Evolutionary conservation across 2,329 filamentous ascomycete genomes (phyloP), one percentile per base, ranked within the genome.

Genomic region (Rhinocladiella mackenziei): DNA sequence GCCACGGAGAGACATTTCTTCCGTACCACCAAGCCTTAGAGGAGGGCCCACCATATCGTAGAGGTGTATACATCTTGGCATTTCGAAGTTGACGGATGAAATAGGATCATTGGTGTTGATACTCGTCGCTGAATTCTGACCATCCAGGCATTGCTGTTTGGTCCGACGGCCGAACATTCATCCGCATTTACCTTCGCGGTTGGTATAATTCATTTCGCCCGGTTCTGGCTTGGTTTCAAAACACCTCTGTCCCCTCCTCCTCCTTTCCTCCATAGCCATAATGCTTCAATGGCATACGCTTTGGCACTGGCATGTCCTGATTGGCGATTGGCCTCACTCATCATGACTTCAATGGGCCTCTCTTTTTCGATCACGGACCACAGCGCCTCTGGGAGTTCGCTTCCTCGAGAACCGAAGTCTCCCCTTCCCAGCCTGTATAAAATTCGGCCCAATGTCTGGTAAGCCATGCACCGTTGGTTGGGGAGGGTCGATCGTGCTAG

Each of bases 391-490:
- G 85, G 83, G 43, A 89, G 69, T 15, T 75, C 74, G 29, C 77
- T 72, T 45, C 81, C 69, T 18, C 80, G 76, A 2, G 77, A 74
- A 0, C 78, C 80, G 44, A 81, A 81, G 45, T 81, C 79, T 1
- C 87, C 89, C 36, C 74, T 77, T 0, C 92, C 91, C 0, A 98
- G 71, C 6, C 89, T 74, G 62, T 86, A 97, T 11, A 97, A 65
- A 4, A 97, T 77, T 14, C 92, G 76, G 0, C 92, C 92, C 1
- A 97, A 71, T 0, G 89, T 91, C 66, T 95, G 91, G 65, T 88
- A 96, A 0, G 92, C 88, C 50, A 97, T 77, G 60, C 92, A 96
- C 8, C 91, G 72, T 69, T 98, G 92, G 1, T 86, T 83, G 0
- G 92, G 80, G 14, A 95, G 87, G 0, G 82, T 80, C 43, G 86